Evolutionary conservation across 371 early-diverging fungal genomes (phyloP), one percentile per base, ranked within the genome.

Genomic region (Mortierella polycephala): DNA sequence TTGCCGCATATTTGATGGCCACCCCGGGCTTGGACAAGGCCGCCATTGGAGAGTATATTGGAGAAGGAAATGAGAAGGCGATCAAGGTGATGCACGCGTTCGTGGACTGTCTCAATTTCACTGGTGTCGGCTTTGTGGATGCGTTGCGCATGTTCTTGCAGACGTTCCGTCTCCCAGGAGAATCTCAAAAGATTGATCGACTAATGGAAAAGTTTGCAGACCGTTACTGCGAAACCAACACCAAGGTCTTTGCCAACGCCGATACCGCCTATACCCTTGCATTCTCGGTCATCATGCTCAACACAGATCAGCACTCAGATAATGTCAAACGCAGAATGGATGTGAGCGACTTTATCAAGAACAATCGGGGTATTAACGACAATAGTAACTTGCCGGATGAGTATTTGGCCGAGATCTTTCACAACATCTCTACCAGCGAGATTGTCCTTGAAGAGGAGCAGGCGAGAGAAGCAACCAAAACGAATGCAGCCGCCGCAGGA

Each of bases 251-350:
- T 64, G 84, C 89, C 39, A 85, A 85, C 57, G 87, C 87, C n/a
- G 90, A 90, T 66, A 92, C 92, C 21, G 90, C 93, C 4, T 91
- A 90, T 68, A 92, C 89, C 66, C 90, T 90, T 56, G 92, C 87
- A 39, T 97, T 92, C 81, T 92, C 93, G 39, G 88, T 93, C 41
- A 89, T 95, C 64, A 89, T 94, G 86, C 85, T 96, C 53, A 96
- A 96, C 83, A 96, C 96, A 9, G 95, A 95, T 74, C 89, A 93
- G 74, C 94, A 99, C 82, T 97, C 94, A 70, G 90, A 93, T 10
- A 96, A 94, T 74, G 94, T 98, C 39, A 96, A 95, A 81, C 84
- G 88, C 53, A 92, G 96, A 47, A 99, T 99, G 96, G 92, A 95
- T 1, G 90, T 95, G 71, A 85, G 88, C 0, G 98, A 97, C 58